These are phyloP conservation scores for Botrytis galanthina DNA, from an alignment of 2,329 filamentous ascomycete genomes.

Conservation along the genomic window DNA sequence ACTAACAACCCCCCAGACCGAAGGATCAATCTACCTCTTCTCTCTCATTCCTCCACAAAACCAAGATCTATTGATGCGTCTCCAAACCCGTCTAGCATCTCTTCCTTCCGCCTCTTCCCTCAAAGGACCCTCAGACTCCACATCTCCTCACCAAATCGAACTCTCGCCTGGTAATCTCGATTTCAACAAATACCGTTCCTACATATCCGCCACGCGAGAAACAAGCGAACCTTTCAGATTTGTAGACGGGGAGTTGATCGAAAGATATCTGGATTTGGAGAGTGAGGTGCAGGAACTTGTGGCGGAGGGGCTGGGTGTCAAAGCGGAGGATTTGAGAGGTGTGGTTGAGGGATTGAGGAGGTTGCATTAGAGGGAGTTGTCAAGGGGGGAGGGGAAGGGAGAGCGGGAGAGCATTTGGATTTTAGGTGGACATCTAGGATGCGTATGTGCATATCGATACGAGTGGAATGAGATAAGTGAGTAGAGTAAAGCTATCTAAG, in stretches of 20 bases:
- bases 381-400: not conserved
- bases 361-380: constrained; percentile 50
- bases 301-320: constrained; percentile 56
- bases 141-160: constrained; percentile 45
- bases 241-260: constrained; percentile 87
- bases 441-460: not conserved
- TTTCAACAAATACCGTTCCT: constrained; percentile 80
- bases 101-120: not conserved
- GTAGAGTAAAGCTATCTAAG: not conserved
- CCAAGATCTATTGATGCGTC: constrained; percentile 76
- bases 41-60: constrained; percentile 70
- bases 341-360: constrained; percentile 61
- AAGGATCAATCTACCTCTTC: constrained; percentile 89
- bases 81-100: constrained; percentile 70
- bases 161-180: constrained; percentile 68
- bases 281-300: constrained; percentile 55
- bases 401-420: too few relatives aligned
- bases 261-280: constrained; percentile 73
- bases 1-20: constrained; percentile 56
- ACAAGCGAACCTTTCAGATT: constrained; percentile 79
- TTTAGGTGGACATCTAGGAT: not conserved
- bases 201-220: constrained; percentile 68
- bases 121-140: not conserved
- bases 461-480: not conserved
- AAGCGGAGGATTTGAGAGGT: constrained; percentile 61